Evolutionary conservation across 495 filamentous ascomycete genomes (phyloP), one percentile per base, ranked within the genome.

Genomic region (Hyaloscypha bicolor): DNA sequence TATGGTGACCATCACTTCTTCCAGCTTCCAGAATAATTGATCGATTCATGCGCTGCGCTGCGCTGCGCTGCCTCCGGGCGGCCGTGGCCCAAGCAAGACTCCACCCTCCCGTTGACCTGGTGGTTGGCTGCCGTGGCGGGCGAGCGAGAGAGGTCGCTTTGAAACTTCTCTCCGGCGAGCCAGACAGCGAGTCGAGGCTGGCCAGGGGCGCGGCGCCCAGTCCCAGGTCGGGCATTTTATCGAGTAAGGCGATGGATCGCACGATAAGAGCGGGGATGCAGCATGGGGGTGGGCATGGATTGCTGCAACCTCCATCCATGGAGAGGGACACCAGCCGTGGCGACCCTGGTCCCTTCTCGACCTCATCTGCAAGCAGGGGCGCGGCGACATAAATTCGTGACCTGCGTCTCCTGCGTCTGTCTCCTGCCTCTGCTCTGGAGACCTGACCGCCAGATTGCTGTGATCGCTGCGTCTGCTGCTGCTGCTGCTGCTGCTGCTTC

Each of bases 201-300:
- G 35, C 35, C 35, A 48, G 16, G 11, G 16, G 16, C 9, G 16
- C 11, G 2, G 42, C 9, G 12, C 35, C 12, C 12, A 8, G 8
- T 48, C 42, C 42, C 53, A 29, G 53, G 53, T 56, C 53, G 53
- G 53, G 53, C 53, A 56, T 56, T 56, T 56, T 56, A 29, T 56
- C 22, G 53, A 29, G 19, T 56, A 56, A 25, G 53, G 29, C n/a
- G 53, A 56, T 56, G 53, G 53, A 56, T 56, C 53, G 25, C 3
- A 11, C 29, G 53, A 5, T 56, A 56, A 25, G 9, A n/a, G 19
- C 53, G 6, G 29, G 53, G 42, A 14, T 16, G 42, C 42, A 3
- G 25, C 25, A 25, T 25, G 25, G 25, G 25, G 25, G 25, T 25
- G 1, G 11, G 42, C 42, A 48, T 16, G 53, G 53, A 9, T 29